A percentile compares a stretch with the other conserved stretches of the same genome.
Conservation (phyloP, 2,329 filamentous ascomycete species). For the Xylaria arbuscula region DNA sequence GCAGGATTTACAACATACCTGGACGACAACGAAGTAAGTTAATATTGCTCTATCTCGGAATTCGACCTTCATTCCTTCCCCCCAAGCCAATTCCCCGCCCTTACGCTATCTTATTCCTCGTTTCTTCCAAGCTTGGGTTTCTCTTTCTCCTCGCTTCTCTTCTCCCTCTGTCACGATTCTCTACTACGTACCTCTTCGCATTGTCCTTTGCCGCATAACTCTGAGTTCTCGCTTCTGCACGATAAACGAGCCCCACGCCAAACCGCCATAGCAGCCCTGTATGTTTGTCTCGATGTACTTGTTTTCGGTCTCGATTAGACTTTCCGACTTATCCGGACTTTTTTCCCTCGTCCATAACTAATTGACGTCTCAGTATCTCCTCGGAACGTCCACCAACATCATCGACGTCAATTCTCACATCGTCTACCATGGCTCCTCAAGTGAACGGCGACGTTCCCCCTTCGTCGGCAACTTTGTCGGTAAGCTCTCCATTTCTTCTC, state of each 20-base stretch:
- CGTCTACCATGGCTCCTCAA: slow-evolving; percentile 48
- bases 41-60: slow-evolving; percentile 10
- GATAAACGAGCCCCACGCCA: neutral
- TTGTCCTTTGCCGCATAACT: neutral
- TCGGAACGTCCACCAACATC: slow-evolving; percentile 18
- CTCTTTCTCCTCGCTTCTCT: slow-evolving; percentile 5
- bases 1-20: neutral
- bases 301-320: slow-evolving; percentile 16
- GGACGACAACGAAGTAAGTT: slow-evolving; percentile 4
- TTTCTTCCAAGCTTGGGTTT: slow-evolving; percentile 20
- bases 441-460: slow-evolving; percentile 51
- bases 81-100: neutral
- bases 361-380: slow-evolving; percentile 21
- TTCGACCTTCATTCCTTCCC: slow-evolving; percentile 18
- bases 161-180: neutral
- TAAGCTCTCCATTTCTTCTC: slow-evolving; percentile 37
- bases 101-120: neutral
- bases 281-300: slow-evolving; percentile 25
- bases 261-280: slow-evolving; percentile 22
- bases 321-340: slow-evolving; percentile 13
- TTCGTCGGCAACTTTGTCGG: slow-evolving; percentile 50
- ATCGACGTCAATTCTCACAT: slow-evolving; percentile 17
- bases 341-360: slow-evolving; percentile 13
- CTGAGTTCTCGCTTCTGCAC: slow-evolving; percentile 15
- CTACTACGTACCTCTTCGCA: neutral